phyloP scores from a whole-genome alignment of 169 alveolate species.

The Eimeria falciformis region DNA sequence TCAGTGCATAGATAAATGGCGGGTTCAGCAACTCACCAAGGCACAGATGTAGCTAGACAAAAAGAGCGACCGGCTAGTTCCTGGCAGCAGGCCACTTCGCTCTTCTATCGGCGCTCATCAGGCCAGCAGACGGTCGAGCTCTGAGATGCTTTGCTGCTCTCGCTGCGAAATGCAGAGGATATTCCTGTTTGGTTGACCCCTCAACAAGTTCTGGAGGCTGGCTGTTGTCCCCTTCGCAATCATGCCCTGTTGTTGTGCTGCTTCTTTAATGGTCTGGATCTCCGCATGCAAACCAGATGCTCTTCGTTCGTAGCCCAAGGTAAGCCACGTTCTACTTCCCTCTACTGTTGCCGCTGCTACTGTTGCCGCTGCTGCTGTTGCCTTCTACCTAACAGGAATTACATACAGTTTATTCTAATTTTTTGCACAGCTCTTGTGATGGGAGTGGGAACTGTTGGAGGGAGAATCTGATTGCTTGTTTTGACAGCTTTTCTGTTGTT shows the following conservation, averaged over 20 bases:
- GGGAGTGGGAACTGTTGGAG: not conserved
- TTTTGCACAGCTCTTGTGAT: not conserved
- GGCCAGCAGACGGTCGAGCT: no score
- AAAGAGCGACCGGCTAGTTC: no score
- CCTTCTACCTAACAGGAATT: not conserved
- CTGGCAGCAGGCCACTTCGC: no score
- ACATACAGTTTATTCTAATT: not conserved
- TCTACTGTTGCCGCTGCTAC: not conserved
- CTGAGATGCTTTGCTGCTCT: not conserved
- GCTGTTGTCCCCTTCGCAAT: constrained; percentile 56
- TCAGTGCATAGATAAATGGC: no score
- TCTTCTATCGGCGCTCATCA: no score
- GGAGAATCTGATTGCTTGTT: not conserved
- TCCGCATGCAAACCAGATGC: constrained; percentile 64
- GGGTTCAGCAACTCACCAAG: no score
- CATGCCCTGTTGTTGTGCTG: constrained; percentile 68
- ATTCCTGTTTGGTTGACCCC: constrained; percentile 61
- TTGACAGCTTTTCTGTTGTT: not conserved
- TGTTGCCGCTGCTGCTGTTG: not conserved
- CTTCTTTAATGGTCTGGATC: constrained; percentile 65
- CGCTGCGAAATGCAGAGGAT: constrained; percentile 19
- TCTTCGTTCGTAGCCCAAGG: constrained; percentile 47
- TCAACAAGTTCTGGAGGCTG: constrained; percentile 49
- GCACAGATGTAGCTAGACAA: no score
- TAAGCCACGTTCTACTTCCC: not conserved